A percentile compares a stretch with the other conserved stretches of the same genome.
Evolutionary conservation across 441 rosid species (phyloP).

Genomic region (Erysimum pusillum): DNA sequence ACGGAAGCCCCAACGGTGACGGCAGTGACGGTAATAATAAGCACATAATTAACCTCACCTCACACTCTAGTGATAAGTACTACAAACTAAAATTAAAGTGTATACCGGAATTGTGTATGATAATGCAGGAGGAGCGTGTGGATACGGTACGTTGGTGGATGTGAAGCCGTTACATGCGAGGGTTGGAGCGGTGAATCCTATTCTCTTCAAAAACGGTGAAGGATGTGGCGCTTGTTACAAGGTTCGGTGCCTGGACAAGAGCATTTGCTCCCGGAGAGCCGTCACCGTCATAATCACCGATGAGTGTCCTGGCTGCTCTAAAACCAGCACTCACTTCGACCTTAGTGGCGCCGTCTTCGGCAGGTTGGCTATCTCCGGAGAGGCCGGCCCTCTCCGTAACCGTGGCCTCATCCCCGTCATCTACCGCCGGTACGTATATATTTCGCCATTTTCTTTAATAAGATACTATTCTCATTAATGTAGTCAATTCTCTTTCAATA

Average conservation of each 20-base stretch:
- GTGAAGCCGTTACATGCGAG: conserved; percentile 86
- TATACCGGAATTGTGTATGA: conserved; percentile 3
- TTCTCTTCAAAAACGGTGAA: conserved; percentile 83
- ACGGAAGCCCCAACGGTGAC: conserved; percentile 91
- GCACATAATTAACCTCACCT: background rate
- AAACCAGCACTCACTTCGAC: conserved; percentile 82
- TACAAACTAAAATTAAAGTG: background rate
- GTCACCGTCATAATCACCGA: conserved; percentile 89
- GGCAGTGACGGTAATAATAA: conserved; percentile 81
- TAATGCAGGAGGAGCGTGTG: conserved; percentile 90
- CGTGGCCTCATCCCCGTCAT: conserved; percentile 79
- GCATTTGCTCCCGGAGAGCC: conserved; percentile 83
- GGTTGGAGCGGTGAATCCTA: conserved; percentile 91
- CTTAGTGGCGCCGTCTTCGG: conserved; percentile 97
- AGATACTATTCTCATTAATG: no score
- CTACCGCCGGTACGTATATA: conserved; percentile 65
- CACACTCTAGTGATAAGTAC: background rate
- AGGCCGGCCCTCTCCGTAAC: conserved; percentile 75
- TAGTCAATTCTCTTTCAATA: conserved; percentile 8
- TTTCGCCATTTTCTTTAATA: background rate
- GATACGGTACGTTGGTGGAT: conserved; percentile 87
- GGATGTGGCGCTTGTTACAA: conserved; percentile 96
- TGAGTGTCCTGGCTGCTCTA: conserved; percentile 90
- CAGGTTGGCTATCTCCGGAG: conserved; percentile 84
- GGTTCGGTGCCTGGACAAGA: conserved; percentile 75